A percentile compares a stretch with the other conserved stretches of the same genome.
Evolutionary conservation across 768 basidiomycete genomes (phyloP).

Genomic region (Crepidotus variabilis): DNA sequence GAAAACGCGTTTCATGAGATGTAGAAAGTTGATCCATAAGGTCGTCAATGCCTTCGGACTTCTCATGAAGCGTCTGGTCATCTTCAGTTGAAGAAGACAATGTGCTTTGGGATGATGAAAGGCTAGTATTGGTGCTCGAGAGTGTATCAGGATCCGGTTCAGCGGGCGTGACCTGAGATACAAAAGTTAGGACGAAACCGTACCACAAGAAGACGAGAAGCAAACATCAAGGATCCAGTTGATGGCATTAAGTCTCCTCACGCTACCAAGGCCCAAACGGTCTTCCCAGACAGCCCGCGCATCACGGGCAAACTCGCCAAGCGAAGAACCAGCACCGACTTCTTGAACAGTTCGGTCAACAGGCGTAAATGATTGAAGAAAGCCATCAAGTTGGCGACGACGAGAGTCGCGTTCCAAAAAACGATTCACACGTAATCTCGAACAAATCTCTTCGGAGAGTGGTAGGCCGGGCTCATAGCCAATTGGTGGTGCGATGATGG

Average conservation of each 20-base stretch:
- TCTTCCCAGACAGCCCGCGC: slow-evolving; percentile 15
- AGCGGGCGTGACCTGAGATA: not conserved
- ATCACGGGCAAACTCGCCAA: too few relatives aligned
- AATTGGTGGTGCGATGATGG: too few relatives aligned
- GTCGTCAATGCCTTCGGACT: slow-evolving; percentile 17
- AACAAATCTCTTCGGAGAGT: too few relatives aligned
- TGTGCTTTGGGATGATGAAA: not conserved
- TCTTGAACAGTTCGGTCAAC: too few relatives aligned
- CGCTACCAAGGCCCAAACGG: slow-evolving; percentile 16
- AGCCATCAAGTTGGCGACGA: too few relatives aligned
- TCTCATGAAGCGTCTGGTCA: slow-evolving; percentile 7
- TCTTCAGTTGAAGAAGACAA: slow-evolving; percentile 12
- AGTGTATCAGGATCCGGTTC: slow-evolving; percentile 1
- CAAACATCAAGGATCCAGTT: slow-evolving; percentile 24
- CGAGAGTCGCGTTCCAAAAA: too few relatives aligned
- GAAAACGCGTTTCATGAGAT: slow-evolving; percentile 60
- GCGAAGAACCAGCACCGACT: too few relatives aligned
- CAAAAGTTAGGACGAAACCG: not conserved
- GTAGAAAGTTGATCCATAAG: slow-evolving; percentile 51
- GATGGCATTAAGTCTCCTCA: slow-evolving; percentile 14
- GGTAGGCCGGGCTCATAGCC: too few relatives aligned
- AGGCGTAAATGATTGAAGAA: too few relatives aligned
- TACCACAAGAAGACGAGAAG: not conserved
- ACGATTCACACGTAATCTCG: too few relatives aligned
- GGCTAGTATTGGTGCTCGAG: slow-evolving; percentile 4